Conservation (phyloP, 768 basidiomycete genomes). For the Nevesoporus exiguus region DNA sequence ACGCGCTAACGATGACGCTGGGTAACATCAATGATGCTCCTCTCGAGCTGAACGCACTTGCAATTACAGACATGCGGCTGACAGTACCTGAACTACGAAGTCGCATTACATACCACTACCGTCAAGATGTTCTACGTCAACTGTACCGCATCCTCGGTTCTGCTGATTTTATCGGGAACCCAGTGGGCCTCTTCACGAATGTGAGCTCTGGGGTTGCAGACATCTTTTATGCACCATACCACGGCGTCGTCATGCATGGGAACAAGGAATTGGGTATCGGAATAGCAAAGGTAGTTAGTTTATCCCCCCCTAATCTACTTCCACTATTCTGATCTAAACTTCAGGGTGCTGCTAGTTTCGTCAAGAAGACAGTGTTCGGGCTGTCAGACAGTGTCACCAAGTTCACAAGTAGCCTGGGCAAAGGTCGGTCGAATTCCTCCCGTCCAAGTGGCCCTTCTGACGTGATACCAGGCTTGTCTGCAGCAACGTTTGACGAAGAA, state of each 20-base stretch:
- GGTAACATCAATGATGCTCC: slow-evolving; percentile 97
- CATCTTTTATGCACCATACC: slow-evolving; percentile 98
- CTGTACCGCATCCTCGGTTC: slow-evolving; percentile 97
- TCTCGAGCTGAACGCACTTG: slow-evolving; percentile 89
- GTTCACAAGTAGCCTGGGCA: slow-evolving; percentile 95
- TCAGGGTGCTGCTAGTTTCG: slow-evolving; percentile 94
- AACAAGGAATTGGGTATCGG: slow-evolving; percentile 92
- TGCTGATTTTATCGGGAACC: slow-evolving; percentile 94
- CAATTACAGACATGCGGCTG: slow-evolving; percentile 90
- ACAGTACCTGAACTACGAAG: slow-evolving; percentile 79
- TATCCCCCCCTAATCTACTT: background rate
- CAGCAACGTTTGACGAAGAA: slow-evolving; percentile 94
- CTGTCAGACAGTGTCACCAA: slow-evolving; percentile 96
- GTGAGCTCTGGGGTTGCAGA: slow-evolving; percentile 97
- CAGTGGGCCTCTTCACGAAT: slow-evolving; percentile 96
- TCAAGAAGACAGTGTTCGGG: slow-evolving; percentile 98
- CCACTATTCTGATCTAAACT: slow-evolving; percentile 12
- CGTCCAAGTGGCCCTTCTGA: background rate
- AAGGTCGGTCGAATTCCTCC: slow-evolving; percentile 50
- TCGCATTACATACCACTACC: slow-evolving; percentile 88
- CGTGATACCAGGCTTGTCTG: slow-evolving; percentile 72
- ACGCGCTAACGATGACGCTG: slow-evolving; percentile 93
- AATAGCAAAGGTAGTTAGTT: slow-evolving; percentile 72
- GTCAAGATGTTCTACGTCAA: slow-evolving; percentile 90
- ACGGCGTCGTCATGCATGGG: slow-evolving; percentile 94